A percentile compares a stretch with the other conserved stretches of the same genome.
These are phyloP conservation scores for Monosporascus sp. DNA, from an alignment of 2,329 filamentous ascomycete species.

Conservation along the genomic window DNA sequence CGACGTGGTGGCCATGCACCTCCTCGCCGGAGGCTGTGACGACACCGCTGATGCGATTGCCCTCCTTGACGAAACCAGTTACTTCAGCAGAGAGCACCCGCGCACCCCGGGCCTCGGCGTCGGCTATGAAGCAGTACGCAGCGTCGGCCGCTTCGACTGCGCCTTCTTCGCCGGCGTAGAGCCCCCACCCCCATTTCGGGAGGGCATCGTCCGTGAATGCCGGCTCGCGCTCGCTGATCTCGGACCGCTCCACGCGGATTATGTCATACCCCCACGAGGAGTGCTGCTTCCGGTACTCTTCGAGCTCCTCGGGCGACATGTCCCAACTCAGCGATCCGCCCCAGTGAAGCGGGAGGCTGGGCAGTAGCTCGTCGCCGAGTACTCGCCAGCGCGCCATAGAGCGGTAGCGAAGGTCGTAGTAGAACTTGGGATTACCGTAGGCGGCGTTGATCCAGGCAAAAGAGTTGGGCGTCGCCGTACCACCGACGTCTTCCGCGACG, in stretches of 20 bases:
- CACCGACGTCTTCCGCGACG: conserved; percentile 22
- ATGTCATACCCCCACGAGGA: conserved; percentile 25
- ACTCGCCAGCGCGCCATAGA: conserved; percentile 23
- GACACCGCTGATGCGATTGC: conserved; percentile 11
- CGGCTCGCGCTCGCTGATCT: conserved; percentile 17
- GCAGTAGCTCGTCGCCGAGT: conserved; percentile 14
- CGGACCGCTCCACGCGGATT: conserved; percentile 11
- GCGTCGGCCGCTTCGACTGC: conserved; percentile 24
- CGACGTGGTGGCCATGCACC: conserved; percentile 22
- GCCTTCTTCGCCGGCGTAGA: conserved; percentile 18
- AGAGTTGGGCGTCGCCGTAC: conserved; percentile 25
- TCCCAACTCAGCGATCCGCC: conserved; percentile 20
- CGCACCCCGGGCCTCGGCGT: conserved; percentile 13
- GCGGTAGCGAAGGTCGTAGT: conserved; percentile 24
- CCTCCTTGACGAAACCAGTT: conserved; percentile 10
- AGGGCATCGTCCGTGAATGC: conserved; percentile 9
- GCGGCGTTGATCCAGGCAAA: conserved; percentile 30
- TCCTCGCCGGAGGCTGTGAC: conserved; percentile 6
- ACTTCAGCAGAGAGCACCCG: conserved; percentile 8
- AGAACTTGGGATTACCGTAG: conserved; percentile 18
- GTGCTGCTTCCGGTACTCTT: conserved; percentile 13
- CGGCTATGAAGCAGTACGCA: conserved; percentile 15
- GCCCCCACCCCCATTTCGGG: conserved; percentile 20
- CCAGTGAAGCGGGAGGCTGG: conserved; percentile 20
- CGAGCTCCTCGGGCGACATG: conserved; percentile 17